Base-by-base conservation (phyloP, 2,329 filamentous ascomycete genomes). In the Coniosporium tulheliwenetii region DNA sequence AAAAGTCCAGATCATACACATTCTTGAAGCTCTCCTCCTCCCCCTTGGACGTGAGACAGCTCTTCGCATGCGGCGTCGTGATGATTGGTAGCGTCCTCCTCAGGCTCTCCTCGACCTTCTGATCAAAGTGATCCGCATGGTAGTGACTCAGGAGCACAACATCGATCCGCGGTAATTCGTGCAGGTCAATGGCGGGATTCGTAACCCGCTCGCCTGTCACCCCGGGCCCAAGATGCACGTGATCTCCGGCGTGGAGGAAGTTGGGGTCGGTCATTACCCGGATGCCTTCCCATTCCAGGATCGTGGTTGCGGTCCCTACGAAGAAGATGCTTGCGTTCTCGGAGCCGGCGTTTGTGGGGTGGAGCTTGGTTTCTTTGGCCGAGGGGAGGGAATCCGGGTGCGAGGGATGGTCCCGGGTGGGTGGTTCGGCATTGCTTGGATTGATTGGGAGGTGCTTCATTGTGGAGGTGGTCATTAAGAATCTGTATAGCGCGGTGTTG, bases 181-280 rank as follows among this genome's bases (percentile, higher is more conserved):
- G 63, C 5, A 81, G 52, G 42, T 78, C 69, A 12, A 81, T 62
- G 0, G 73, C 72, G 15, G 76, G 76, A 45, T 81, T 70, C 0
- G 70, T 79, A 16, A 57, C 54, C 2, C 76, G 63, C 16, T 62
- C 64, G 1, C 64, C 69, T 2, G 64, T 70, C 2, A 80, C 74
- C 1, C 75, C 75, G 0, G 77, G 76, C 0, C 76, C 77, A 1
- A 81, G 66, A 52, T 81, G 76, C 8, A 81, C 75, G 48, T 80
- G 73, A 49, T 79, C 75, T 30, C 76, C 75, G 1, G 69, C 68
- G 48, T 79, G 77, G 0, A 81, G 65, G 56, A 81, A 81, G 55
- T 79, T 79, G 8, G 75, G 73, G 43, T 65, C 71, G 0, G 72
- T 76, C 38, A 76, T 63, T 44, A 76, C 62, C 29, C 70, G 65